phyloP scores from a whole-genome alignment of 306 rosid species.

The Phaseolus lunatus region DNA sequence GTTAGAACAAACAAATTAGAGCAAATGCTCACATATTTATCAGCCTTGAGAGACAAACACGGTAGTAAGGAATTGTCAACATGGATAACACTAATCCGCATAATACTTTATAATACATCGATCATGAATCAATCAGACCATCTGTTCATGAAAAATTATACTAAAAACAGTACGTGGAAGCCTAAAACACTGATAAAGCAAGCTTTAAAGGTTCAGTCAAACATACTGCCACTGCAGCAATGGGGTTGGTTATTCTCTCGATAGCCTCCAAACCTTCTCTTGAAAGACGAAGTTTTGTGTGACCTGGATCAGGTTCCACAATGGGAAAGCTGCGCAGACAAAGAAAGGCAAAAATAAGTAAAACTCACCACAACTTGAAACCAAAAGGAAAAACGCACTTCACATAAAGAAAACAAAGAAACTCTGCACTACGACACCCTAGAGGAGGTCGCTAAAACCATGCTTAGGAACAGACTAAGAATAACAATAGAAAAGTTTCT shows the following conservation, averaged over 20 bases:
- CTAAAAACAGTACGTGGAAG: constrained; percentile 5
- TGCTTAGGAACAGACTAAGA: not conserved
- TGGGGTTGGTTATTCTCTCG: constrained; percentile 79
- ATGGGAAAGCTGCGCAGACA: constrained; percentile 74
- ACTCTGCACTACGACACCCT: not conserved
- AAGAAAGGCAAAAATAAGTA: constrained; percentile 43
- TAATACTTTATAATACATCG: constrained; percentile 12
- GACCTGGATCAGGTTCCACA: constrained; percentile 92
- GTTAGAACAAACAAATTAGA: not conserved
- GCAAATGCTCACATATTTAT: not conserved
- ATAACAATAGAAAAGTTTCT: constrained; percentile 13
- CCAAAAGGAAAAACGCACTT: not conserved
- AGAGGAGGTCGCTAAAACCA: not conserved
- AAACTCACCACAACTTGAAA: not conserved
- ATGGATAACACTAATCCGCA: constrained; percentile 2
- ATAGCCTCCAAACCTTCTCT: constrained; percentile 91
- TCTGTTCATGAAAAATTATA: constrained; percentile 5
- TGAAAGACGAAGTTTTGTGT: constrained; percentile 91
- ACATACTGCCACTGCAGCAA: constrained; percentile 92
- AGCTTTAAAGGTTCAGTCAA: constrained; percentile 25
- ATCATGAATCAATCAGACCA: constrained; percentile 26
- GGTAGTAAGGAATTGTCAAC: constrained; percentile 22
- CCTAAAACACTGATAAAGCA: constrained; percentile 6
- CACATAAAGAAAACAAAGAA: constrained; percentile 22
- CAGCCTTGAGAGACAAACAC: constrained; percentile 21